Conservation (phyloP, 1,139 yeast genomes). For the Nadsonia commutata region DNA sequence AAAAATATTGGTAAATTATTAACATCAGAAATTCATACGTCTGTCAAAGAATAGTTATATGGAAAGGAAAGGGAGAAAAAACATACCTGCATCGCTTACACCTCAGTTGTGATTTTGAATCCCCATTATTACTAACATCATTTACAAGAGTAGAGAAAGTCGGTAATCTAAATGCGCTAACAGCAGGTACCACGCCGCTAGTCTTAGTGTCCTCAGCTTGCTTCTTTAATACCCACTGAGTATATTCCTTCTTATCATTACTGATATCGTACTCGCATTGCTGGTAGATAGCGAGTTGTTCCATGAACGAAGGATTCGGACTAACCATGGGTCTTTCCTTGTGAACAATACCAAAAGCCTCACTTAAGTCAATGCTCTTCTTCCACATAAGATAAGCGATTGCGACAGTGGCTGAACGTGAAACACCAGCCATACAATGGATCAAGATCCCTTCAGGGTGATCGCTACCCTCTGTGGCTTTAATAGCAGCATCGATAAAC, state of each 20-base stretch:
- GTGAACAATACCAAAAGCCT: slow-evolving; percentile 59
- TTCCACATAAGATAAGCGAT: slow-evolving; percentile 71
- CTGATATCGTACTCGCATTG: slow-evolving; percentile 30
- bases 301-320: slow-evolving; percentile 68
- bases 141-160: background rate
- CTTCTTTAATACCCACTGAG: slow-evolving; percentile 35
- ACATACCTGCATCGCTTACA: slow-evolving; percentile 22
- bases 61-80: no score
- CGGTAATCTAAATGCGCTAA: slow-evolving; percentile 8
- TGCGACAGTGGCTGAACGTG: slow-evolving; percentile 61
- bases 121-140: background rate
- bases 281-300: slow-evolving; percentile 54
- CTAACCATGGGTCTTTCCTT: slow-evolving; percentile 42
- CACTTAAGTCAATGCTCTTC: slow-evolving; percentile 41
- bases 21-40: no score
- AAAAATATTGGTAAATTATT: background rate
- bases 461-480: slow-evolving; percentile 13
- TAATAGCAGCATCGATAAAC: slow-evolving; percentile 55
- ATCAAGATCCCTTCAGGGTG: slow-evolving; percentile 19
- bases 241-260: slow-evolving; percentile 29
- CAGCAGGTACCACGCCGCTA: slow-evolving; percentile 16
- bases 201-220: slow-evolving; percentile 18
- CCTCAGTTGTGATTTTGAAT: slow-evolving; percentile 13
- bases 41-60: no score
- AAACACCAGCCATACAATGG: slow-evolving; percentile 65